These are phyloP conservation scores for Eucalyptus decipiens DNA, from an alignment of 345 rosid species.

Conservation along the genomic window DNA sequence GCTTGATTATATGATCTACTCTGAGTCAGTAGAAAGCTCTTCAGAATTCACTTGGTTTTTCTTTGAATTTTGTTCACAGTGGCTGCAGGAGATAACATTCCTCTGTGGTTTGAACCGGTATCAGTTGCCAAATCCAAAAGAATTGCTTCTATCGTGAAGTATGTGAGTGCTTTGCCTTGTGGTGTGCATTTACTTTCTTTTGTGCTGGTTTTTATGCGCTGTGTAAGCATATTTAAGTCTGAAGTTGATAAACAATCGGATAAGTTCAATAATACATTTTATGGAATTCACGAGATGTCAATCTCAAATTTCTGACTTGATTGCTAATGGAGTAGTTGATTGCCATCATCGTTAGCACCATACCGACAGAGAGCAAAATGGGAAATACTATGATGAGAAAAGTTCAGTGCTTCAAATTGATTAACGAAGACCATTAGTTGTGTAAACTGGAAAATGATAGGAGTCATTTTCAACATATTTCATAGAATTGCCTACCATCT, in stretches of 20 bases:
- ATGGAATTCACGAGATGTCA: background rate
- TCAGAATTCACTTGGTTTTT: background rate
- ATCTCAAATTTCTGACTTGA: background rate
- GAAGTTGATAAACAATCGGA: background rate
- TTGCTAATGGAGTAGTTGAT: background rate
- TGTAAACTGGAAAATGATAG: background rate
- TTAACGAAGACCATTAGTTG: background rate
- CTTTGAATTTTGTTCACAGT: constrained; percentile 25
- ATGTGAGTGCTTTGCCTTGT: constrained; percentile 36
- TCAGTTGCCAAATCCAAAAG: constrained; percentile 69
- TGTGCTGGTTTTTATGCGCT: background rate
- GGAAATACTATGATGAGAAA: background rate
- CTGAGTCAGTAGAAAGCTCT: background rate
- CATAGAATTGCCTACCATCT: background rate
- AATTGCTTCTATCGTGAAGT: constrained; percentile 49
- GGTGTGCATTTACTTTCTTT: background rate
- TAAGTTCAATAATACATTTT: background rate
- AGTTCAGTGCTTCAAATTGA: background rate
- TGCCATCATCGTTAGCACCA: background rate
- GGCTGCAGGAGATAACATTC: constrained; percentile 49
- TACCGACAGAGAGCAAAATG: background rate
- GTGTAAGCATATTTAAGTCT: background rate
- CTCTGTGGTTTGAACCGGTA: constrained; percentile 93
- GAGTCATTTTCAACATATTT: background rate
- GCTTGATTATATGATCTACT: background rate